Percentiles rank a stretch among this genome's conserved stretches.
These are phyloP conservation scores for Crucihimalaya himalaica DNA, from an alignment of 345 rosid species.

Conservation along the genomic window DNA sequence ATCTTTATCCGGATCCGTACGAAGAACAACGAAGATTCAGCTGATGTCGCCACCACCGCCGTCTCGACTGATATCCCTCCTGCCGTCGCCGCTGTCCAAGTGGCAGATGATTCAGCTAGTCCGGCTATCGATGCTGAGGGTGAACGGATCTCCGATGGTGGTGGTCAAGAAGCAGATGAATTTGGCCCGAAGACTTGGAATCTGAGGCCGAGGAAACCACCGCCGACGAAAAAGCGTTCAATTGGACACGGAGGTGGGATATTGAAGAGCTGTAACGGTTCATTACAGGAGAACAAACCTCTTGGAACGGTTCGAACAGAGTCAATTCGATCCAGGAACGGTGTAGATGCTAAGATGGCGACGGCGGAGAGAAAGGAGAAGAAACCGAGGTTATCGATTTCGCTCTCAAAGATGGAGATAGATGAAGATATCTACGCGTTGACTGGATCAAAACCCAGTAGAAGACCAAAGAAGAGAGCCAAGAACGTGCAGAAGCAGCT, in stretches of 20 bases:
- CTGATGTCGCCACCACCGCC: slow-evolving; percentile 27
- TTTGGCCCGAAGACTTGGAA: slow-evolving; percentile 65
- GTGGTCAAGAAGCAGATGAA: slow-evolving; percentile 46
- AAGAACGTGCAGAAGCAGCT: slow-evolving; percentile 69
- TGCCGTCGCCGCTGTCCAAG: slow-evolving; percentile 1
- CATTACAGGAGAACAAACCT: slow-evolving; percentile 35
- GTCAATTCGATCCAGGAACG: slow-evolving; percentile 38
- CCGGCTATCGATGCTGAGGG: slow-evolving; percentile 35
- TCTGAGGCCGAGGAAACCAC: slow-evolving; percentile 60
- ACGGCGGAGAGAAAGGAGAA: slow-evolving; percentile 45
- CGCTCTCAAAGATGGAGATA: slow-evolving; percentile 66
- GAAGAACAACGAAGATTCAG: slow-evolving; percentile 41
- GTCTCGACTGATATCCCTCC: slow-evolving; percentile 20
- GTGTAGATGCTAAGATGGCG: slow-evolving; percentile 37
- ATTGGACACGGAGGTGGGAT: slow-evolving; percentile 37
- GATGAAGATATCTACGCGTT: slow-evolving; percentile 68
- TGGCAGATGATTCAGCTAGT: slow-evolving; percentile 5
- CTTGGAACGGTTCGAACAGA: slow-evolving; percentile 39
- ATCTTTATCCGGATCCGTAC: slow-evolving; percentile 51
- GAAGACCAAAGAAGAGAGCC: slow-evolving; percentile 75
- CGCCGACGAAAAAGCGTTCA: slow-evolving; percentile 39
- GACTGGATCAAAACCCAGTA: slow-evolving; percentile 71
- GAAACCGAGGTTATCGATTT: slow-evolving; percentile 56
- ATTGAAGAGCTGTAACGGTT: slow-evolving; percentile 37
- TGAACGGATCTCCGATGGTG: slow-evolving; percentile 50